Evolutionary conservation across 768 basidiomycete genomes (phyloP).

Genomic region (Ephemerocybe angulata): DNA sequence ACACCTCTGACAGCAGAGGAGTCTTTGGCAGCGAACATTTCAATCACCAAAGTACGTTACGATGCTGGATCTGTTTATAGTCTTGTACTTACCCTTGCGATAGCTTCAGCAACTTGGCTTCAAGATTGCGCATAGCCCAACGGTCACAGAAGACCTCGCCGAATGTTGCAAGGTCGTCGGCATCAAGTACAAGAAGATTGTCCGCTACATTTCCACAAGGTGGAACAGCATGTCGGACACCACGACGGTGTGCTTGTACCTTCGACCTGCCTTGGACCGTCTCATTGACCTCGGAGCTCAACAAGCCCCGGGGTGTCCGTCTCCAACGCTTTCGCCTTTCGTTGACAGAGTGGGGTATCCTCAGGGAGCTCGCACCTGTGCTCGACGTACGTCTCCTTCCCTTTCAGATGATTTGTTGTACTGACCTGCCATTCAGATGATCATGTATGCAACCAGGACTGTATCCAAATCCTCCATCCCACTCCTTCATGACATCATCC

Average conservation of each 20-base stretch:
- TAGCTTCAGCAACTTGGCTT: constrained; percentile 15
- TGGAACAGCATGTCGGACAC: constrained; percentile 23
- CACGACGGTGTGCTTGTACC: constrained; percentile 16
- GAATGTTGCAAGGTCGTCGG: constrained; percentile 3
- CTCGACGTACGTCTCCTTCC: constrained; percentile 23
- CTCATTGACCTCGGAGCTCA: constrained; percentile 17
- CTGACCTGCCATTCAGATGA: background rate
- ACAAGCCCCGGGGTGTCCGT: constrained; percentile 13
- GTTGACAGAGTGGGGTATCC: constrained; percentile 22
- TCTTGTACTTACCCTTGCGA: background rate
- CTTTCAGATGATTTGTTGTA: too few relatives aligned
- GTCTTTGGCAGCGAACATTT: background rate
- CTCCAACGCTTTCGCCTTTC: constrained; percentile 14
- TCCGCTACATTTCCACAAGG: constrained; percentile 18
- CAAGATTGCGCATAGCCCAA: constrained; percentile 18
- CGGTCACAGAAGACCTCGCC: constrained; percentile 14
- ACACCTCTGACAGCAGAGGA: background rate
- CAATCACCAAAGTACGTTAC: constrained; percentile 11
- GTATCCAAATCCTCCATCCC: background rate
- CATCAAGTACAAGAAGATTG: constrained; percentile 14
- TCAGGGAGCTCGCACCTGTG: constrained; percentile 26
- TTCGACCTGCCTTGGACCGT: constrained; percentile 13
- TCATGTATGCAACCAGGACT: background rate
- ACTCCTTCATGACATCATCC: constrained; percentile 1
- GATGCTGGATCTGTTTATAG: background rate